Evolutionary conservation across 768 basidiomycete genomes (phyloP), one percentile per base, ranked within the genome.

Genomic region (Cystobasidium ongulense): DNA sequence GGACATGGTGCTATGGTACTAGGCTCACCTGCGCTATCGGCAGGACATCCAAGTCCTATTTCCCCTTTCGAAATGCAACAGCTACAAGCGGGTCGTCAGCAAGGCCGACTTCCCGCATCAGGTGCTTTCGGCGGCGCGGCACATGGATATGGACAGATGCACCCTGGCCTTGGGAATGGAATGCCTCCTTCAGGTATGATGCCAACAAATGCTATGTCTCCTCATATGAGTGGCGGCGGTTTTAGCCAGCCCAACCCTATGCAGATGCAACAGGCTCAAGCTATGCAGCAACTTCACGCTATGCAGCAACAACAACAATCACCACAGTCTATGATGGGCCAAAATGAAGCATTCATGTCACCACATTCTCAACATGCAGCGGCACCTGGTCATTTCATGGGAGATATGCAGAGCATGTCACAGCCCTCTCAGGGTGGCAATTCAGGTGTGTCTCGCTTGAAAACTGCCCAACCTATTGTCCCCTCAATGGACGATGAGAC

Each of bases 41-140:
- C 50, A 4, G 65, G 65, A 27, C 65, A 67, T 53, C 65, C 65
- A 8, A 46, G 43, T 21, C n/a, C 65, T 7, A 67, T 67, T 10
- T 5, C 21, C 2, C 65, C 65, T 7, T 29, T 59, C 13, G 57
- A 59, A 31, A 35, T 35, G 33, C 57, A 59, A 29, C 33, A 35
- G 13, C 25, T 59, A 7, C 57, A 59, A 59, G 57, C 57, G 25
- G 57, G 23, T 4, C 57, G 33, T 15, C 46, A 50, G 21, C 46
- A 50, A 21, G 46, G 46, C 4, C 46, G 46, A 11, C 46, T 50
- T 21, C 46, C 46, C 7, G 4, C 46, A 21, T 3, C 21, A 4
- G 15, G n/a, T 21, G 21, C 10, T 50, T 11, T 50, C 21, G 18
- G 46, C 7, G 10, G 15, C 46, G 15, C 46, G 3, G 10, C n/a